These are phyloP conservation scores for Corymbia calophylla DNA, from an alignment of 441 rosid species.

Conservation along the genomic window DNA sequence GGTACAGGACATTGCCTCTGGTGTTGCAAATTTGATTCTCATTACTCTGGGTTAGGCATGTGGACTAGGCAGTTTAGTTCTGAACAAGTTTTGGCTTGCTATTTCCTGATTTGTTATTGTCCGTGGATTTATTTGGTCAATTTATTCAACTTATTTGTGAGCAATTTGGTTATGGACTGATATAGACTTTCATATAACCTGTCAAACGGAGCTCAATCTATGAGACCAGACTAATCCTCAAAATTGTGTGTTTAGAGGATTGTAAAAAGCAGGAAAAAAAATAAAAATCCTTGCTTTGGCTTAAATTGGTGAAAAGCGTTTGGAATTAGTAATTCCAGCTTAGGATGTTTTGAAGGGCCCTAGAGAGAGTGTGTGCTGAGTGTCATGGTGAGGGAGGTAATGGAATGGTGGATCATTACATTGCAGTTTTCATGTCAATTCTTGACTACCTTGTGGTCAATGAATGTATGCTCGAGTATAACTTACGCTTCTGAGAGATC, in stretches of 20 bases:
- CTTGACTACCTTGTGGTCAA: neutral
- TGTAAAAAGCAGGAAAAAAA: neutral
- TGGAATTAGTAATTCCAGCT: neutral
- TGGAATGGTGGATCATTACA: neutral
- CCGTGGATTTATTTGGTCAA: neutral
- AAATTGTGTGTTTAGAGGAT: neutral
- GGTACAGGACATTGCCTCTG: constrained; percentile 29
- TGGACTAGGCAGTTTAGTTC: neutral
- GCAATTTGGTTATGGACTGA: neutral
- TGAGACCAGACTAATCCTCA: neutral
- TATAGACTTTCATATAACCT: neutral
- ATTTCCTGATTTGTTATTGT: neutral
- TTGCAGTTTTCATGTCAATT: neutral
- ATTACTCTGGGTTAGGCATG: neutral
- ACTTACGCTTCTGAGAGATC: neutral
- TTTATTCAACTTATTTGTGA: neutral
- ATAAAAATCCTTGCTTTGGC: neutral
- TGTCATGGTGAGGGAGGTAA: neutral
- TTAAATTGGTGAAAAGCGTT: neutral
- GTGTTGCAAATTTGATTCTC: neutral
- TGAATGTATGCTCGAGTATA: neutral
- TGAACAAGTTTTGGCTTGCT: neutral
- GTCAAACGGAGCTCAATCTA: neutral
- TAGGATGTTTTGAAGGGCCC: neutral
- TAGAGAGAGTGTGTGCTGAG: neutral